Conservation (phyloP, 129 eudicot species). For the Ambrosia artemisiifolia region DNA sequence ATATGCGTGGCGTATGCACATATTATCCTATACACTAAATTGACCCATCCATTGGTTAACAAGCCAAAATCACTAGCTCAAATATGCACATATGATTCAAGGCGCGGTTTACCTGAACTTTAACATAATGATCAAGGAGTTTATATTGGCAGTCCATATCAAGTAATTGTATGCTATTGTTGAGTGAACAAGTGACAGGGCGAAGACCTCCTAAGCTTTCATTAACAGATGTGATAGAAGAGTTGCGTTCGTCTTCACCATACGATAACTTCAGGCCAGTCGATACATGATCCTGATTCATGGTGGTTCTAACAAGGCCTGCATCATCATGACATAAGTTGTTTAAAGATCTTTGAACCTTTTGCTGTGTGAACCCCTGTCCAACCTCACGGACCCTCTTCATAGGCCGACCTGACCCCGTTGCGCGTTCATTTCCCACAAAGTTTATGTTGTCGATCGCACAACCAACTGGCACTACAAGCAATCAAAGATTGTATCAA, state of each 20-base stretch:
- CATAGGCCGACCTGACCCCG: constrained; percentile 34
- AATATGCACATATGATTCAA: background rate
- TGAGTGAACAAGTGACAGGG: constrained; percentile 31
- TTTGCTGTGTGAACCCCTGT: constrained; percentile 29
- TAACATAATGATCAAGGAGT: constrained; percentile 43
- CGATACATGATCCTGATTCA: constrained; percentile 52
- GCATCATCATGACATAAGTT: constrained; percentile 38
- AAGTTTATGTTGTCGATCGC: constrained; percentile 35
- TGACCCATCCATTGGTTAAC: background rate
- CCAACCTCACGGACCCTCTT: constrained; percentile 44
- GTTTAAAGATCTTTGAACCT: constrained; percentile 43
- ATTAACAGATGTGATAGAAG: constrained; percentile 44
- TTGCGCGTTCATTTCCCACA: constrained; percentile 33
- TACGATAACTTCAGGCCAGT: constrained; percentile 59
- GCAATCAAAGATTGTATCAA: background rate
- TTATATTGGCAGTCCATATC: constrained; percentile 56
- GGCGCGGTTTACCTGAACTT: constrained; percentile 43
- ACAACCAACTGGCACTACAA: constrained; percentile 47
- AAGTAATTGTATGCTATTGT: constrained; percentile 27
- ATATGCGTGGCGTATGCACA: background rate
- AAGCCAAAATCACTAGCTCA: background rate
- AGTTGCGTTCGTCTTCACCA: constrained; percentile 50
- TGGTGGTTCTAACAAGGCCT: constrained; percentile 20
- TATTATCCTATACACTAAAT: background rate
- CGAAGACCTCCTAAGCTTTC: constrained; percentile 37